Evolutionary conservation across 1,284 basidiomycete genomes (phyloP).

Genomic region (Singerocomus inundabilis): DNA sequence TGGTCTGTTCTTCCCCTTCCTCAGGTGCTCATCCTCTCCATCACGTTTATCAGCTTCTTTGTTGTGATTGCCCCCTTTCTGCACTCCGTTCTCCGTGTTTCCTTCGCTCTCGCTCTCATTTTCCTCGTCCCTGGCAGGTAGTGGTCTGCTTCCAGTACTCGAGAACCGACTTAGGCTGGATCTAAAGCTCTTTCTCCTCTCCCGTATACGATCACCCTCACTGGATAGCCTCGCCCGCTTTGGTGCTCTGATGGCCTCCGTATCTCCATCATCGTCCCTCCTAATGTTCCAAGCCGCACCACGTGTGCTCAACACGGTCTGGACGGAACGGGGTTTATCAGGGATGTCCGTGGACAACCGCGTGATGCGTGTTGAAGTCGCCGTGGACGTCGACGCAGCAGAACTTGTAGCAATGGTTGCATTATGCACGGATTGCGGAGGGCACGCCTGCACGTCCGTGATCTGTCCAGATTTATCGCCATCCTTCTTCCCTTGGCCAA

Average conservation of each 20-base stretch:
- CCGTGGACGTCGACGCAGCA: conserved; percentile 1
- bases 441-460: neutral
- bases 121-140: conserved; percentile 25
- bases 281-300: conserved; percentile 47
- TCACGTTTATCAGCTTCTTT: conserved; percentile 23
- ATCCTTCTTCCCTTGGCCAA: conserved; percentile 1
- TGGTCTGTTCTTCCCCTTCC: conserved; percentile 4
- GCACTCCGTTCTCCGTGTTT: conserved; percentile 4
- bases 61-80: conserved; percentile 4
- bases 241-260: conserved; percentile 23
- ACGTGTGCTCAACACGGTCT: conserved; percentile 47
- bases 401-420: neutral
- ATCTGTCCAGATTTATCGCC: neutral
- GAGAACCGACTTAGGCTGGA: conserved; percentile 51
- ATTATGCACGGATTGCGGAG: neutral
- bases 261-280: conserved; percentile 18
- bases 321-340: conserved; percentile 34
- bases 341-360: neutral
- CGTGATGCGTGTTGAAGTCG: neutral
- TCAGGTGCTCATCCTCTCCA: neutral
- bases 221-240: conserved; percentile 18
- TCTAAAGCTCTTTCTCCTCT: conserved; percentile 37
- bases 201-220: conserved; percentile 8
- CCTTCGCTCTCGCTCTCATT: conserved; percentile 8
- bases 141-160: conserved; percentile 41